These are phyloP conservation scores for Circinella umbellata DNA, from an alignment of 371 early-diverging fungal species.

Conservation along the genomic window DNA sequence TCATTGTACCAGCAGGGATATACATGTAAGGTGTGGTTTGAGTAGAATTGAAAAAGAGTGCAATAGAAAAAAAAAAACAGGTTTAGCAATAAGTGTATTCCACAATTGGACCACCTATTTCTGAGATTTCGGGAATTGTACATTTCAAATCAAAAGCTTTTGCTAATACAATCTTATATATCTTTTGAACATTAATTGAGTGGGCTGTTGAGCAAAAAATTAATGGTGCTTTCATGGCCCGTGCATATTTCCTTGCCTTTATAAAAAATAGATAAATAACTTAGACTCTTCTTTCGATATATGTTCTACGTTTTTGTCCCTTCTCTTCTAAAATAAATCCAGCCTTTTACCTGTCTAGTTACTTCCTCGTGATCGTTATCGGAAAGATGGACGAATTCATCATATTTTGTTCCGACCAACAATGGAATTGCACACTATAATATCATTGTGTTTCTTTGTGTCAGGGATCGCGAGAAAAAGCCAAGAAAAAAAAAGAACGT, in stretches of 20 bases:
- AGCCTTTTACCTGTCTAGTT: constrained; percentile 76
- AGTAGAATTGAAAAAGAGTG: neutral
- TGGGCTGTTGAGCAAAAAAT: constrained; percentile 94
- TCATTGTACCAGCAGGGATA: too few relatives aligned
- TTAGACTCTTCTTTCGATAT: neutral
- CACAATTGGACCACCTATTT: constrained; percentile 90
- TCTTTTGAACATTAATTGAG: constrained; percentile 95
- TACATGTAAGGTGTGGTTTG: too few relatives aligned
- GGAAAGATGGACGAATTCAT: constrained; percentile 84
- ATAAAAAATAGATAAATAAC: constrained; percentile 3
- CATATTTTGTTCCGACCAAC: constrained; percentile 97
- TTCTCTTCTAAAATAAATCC: neutral
- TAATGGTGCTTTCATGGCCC: constrained; percentile 94
- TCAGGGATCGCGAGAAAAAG: constrained; percentile 2
- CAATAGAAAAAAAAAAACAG: neutral
- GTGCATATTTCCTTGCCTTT: constrained; percentile 86
- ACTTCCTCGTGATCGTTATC: constrained; percentile 91
- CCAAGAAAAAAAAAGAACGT: neutral
- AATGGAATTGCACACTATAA: constrained; percentile 89
- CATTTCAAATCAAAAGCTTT: constrained; percentile 94
- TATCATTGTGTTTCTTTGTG: neutral
- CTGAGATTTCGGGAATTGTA: constrained; percentile 89
- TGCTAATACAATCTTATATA: constrained; percentile 94
- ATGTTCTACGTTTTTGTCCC: too few relatives aligned
- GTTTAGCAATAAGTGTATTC: constrained; percentile 65